A percentile compares a stretch with the other conserved stretches of the same genome.
phyloP scores from a whole-genome alignment of 2,329 filamentous ascomycete genomes.

The Bretziella fagacearum region DNA sequence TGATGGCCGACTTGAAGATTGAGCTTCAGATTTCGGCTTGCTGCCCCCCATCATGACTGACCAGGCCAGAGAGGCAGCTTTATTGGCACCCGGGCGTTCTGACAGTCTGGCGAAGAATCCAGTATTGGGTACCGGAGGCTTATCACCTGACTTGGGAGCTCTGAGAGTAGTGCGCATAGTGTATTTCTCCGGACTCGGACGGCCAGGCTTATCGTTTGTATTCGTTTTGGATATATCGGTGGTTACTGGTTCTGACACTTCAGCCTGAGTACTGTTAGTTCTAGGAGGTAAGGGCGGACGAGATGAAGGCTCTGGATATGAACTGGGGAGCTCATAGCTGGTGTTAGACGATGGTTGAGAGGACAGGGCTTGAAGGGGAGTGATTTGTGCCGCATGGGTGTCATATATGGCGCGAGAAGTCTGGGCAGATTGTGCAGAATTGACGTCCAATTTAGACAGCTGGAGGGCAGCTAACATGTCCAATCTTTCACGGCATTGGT shows the following conservation, averaged over 20 bases:
- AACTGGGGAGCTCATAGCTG: too few species aligned
- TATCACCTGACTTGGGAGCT: slow-evolving; percentile 30
- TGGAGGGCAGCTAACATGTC: slow-evolving; percentile 71
- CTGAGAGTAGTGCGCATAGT: slow-evolving; percentile 46
- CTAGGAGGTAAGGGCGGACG: not conserved
- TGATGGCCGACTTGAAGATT: not conserved
- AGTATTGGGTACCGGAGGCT: slow-evolving; percentile 23
- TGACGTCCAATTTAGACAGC: slow-evolving; percentile 33
- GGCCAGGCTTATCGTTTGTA: not conserved
- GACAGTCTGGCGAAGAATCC: slow-evolving; percentile 17
- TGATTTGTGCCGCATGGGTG: too few species aligned
- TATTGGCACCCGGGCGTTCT: slow-evolving; percentile 32
- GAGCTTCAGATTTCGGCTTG: not conserved
- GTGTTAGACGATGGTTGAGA: not conserved
- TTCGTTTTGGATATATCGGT: not conserved
- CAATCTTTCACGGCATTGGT: slow-evolving; percentile 86
- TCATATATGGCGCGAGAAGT: too few species aligned
- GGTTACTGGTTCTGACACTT: not conserved
- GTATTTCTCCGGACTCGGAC: slow-evolving; percentile 42
- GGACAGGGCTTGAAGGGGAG: too few species aligned
- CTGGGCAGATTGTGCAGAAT: not conserved
- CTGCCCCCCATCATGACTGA: slow-evolving; percentile 20
- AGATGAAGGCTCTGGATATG: too few species aligned
- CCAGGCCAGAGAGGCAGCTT: slow-evolving; percentile 49
- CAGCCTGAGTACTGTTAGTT: not conserved